Base-by-base conservation (phyloP, 2,329 filamentous ascomycete genomes). In the Alternaria brassicicola region DNA sequence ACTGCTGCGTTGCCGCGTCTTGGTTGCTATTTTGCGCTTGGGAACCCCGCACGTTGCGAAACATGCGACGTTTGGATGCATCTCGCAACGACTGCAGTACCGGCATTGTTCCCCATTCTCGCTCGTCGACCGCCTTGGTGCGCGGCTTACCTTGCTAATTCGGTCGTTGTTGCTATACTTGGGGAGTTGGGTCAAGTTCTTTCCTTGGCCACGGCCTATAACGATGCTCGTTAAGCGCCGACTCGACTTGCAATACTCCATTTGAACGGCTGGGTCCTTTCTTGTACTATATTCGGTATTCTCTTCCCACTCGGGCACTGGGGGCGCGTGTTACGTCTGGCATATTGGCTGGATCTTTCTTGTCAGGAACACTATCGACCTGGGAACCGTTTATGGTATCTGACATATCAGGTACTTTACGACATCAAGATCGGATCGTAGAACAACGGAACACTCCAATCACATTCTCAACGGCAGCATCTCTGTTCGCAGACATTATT, bases 1-100 rank as follows among this genome's bases (percentile, higher is more conserved):
- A 33, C 41, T 17, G 19, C 36, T 17, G 46, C 30, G n/a, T 38
- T 38, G 10, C 42, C 28, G 49, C 23, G 36, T 23, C 49, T 38
- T 53, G 35, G 33, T 56, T 33, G 31, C 26, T 48, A 17, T 23
- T 25, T 21, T 53, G 55, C 49, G 49, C 55, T 52, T 55, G 42
- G 35, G 35, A 47, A 57, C 55, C 55, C 55, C 55, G 49, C 55
- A 53, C 33, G 26, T 53, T 42, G 28, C 49, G 49, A 53, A 48
- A 41, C 42, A 55, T 51, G 47, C 53, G 31, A 43, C 31, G 17
- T 50, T 35, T 55, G 43, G 28, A 35, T 35, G 19, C 19, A 47
- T 47, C 30, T 33, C 19, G 28, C 21, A 35, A 33, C 13, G 28
- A 30, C 30, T 47, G 28, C 43, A 35, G 43, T 33, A 33, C 30